phyloP scores from a whole-genome alignment of 2,329 filamentous ascomycete species.

The Verticillium longisporum region DNA sequence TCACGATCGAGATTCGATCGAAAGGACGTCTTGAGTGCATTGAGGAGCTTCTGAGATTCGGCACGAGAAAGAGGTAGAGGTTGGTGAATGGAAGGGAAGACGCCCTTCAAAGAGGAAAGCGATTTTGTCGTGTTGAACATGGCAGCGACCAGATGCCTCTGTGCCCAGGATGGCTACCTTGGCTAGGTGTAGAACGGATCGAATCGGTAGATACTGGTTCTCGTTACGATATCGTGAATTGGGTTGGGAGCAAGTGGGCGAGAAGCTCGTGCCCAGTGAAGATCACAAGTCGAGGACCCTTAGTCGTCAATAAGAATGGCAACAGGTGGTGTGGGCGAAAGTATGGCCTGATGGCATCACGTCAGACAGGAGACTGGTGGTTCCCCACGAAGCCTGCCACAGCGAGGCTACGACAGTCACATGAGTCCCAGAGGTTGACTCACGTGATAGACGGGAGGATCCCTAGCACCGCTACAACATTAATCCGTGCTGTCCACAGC shows the following conservation, averaged over 20 bases:
- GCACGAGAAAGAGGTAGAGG: constrained; percentile 42
- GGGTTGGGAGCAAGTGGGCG: no score
- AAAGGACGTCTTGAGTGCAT: constrained; percentile 50
- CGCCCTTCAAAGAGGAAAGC: constrained; percentile 29
- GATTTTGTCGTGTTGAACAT: constrained; percentile 27
- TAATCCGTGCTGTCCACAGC: not conserved
- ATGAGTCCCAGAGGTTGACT: not conserved
- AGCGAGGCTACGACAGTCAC: not conserved
- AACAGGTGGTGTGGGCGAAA: not conserved
- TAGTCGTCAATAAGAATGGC: not conserved
- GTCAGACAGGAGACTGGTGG: not conserved
- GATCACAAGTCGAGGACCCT: not conserved
- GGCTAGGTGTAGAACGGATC: no score
- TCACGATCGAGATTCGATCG: constrained; percentile 51
- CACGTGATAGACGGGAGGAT: not conserved
- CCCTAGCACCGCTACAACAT: not conserved
- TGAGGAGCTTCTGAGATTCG: constrained; percentile 48
- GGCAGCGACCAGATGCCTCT: not conserved
- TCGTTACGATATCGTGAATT: no score
- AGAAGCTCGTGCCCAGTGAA: not conserved
- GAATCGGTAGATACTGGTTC: no score
- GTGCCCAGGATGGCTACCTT: no score
- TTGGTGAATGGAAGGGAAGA: constrained; percentile 41
- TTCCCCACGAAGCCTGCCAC: not conserved
- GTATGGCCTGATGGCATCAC: not conserved